phyloP scores from a whole-genome alignment of 352 stramenopile species.

The Phytophthora foliorum region DNA sequence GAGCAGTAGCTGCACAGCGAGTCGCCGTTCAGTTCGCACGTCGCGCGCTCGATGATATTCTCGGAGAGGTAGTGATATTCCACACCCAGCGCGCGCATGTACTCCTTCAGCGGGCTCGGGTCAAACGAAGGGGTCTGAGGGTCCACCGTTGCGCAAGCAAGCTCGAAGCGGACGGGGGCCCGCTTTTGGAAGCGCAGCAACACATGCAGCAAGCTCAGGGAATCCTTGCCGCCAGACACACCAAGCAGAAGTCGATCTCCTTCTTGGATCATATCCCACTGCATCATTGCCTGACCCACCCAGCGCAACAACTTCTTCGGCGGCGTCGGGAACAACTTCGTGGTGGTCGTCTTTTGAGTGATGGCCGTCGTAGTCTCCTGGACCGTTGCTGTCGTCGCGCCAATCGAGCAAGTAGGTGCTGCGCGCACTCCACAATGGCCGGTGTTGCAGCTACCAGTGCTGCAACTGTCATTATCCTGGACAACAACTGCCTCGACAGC shows the following conservation, averaged over 20 bases:
- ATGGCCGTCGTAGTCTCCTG: slow-evolving; percentile 56
- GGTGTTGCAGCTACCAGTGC: slow-evolving; percentile 34
- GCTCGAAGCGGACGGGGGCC: slow-evolving; percentile 94
- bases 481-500: slow-evolving; percentile 15
- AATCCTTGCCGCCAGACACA: slow-evolving; percentile 98
- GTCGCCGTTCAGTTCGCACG: slow-evolving; percentile 88
- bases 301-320: slow-evolving; percentile 82
- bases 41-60: slow-evolving; percentile 92
- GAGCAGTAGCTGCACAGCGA: slow-evolving; percentile 98
- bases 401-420: slow-evolving; percentile 23
- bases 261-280: slow-evolving; percentile 97
- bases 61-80: slow-evolving; percentile 96
- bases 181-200: slow-evolving; percentile 95
- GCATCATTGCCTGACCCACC: slow-evolving; percentile 92
- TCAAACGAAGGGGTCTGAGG: slow-evolving; percentile 98
- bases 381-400: slow-evolving; percentile 31
- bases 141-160: slow-evolving; percentile 97
- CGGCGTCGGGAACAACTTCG: slow-evolving; percentile 69
- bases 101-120: slow-evolving; percentile 96
- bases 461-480: slow-evolving; percentile 19
- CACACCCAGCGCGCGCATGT: slow-evolving; percentile 95
- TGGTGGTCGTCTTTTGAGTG: slow-evolving; percentile 55
- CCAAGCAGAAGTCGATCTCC: slow-evolving; percentile 96
- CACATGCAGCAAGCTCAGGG: slow-evolving; percentile 96
- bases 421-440: slow-evolving; percentile 17